Evolutionary conservation across 1,139 yeast genomes (phyloP), one percentile per base, ranked within the genome.

Genomic region (Geotrichum citri-aurantii): DNA sequence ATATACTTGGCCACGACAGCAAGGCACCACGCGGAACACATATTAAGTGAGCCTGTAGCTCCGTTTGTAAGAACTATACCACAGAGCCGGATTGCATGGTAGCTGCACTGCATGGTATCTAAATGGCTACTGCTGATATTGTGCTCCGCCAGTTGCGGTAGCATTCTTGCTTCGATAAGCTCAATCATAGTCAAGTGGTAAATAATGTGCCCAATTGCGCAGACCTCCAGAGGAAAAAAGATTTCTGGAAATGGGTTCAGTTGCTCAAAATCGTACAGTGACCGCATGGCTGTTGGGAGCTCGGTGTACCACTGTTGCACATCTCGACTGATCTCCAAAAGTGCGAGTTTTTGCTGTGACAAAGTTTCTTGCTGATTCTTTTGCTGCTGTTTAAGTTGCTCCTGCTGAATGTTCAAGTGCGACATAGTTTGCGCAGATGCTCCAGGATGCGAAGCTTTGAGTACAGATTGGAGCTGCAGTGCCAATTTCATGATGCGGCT

Each of bases 271-370:
- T 55, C 58, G 37, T 33, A 47, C 33, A 51, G 10, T 8, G 58
- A 55, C 24, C 48, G n/a, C 58, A 55, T 55, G 14, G 11, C n/a
- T 4, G 46, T 11, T 11, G 55, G 58, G 7, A 55, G 37, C 6
- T 51, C 40, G 17, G 17, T 17, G 44, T 51, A 24, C 24, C 56
- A 17, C 24, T 50, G 44, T 6, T 40, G 27, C 3, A 55, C 23
- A 7, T 51, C 55, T 12, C 51, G n/a, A 6, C n/a, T 31, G 5
- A 12, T 31, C n/a, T 31, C 14, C 5, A 6, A 12, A 5, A 31
- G 37, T 6, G 37, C 37, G 14, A 1, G 3, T 31, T 12, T 12
- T n/a, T 31, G 37, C n/a, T 31, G n/a, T 31, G 10, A 31, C 11
- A n/a, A 10, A 31, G 14, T 12, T 0, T 8, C 37, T 31, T 31